These are phyloP conservation scores for Rubia tinctorum DNA, from an alignment of 305 asterid genomes.

Conservation along the genomic window DNA sequence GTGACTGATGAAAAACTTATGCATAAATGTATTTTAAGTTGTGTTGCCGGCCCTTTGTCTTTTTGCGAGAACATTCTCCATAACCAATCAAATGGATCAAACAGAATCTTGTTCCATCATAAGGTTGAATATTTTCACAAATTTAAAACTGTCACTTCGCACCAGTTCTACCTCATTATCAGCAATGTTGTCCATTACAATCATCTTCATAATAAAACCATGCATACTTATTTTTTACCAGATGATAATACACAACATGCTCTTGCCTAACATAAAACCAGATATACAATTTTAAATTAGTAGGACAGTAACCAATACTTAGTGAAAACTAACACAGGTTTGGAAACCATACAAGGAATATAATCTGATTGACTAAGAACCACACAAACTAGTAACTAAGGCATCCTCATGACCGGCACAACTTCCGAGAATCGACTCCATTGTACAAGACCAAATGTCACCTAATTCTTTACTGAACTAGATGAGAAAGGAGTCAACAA, in stretches of 20 bases:
- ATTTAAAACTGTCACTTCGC: background rate
- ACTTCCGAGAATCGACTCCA: background rate
- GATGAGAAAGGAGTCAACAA: background rate
- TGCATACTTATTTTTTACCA: background rate
- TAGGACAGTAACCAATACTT: background rate
- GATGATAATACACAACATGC: background rate
- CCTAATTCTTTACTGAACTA: background rate
- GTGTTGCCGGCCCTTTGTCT: background rate
- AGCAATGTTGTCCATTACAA: background rate
- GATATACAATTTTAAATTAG: background rate
- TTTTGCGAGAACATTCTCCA: background rate
- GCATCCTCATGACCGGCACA: background rate
- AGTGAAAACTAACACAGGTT: background rate
- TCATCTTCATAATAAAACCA: background rate
- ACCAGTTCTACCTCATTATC: background rate
- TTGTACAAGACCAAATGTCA: background rate
- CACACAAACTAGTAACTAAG: background rate
- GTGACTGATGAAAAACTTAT: background rate
- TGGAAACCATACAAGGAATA: background rate
- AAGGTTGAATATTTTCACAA: background rate
- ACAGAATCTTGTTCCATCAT: background rate
- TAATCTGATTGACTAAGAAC: background rate
- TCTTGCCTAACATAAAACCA: background rate
- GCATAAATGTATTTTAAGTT: background rate
- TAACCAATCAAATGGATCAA: background rate